Conservation (phyloP, 1,284 basidiomycete genomes). For the Cryptococcus jaspeensis region DNA sequence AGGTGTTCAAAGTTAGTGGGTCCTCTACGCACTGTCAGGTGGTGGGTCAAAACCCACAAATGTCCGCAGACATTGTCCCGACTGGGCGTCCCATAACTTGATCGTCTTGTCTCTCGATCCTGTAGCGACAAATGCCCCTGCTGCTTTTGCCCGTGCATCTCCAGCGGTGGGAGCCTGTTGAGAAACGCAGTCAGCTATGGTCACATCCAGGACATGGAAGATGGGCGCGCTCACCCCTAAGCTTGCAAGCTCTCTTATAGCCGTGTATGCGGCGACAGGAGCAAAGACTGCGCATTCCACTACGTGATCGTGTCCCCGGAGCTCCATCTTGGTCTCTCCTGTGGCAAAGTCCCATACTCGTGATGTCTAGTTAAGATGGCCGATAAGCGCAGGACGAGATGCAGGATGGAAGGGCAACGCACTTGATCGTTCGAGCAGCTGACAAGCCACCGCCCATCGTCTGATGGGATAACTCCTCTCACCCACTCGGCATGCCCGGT, state of each 20-base stretch:
- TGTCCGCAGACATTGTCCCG: slow-evolving; percentile 69
- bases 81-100: slow-evolving; percentile 77
- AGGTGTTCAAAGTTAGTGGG: neutral
- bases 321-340: slow-evolving; percentile 75
- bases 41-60: slow-evolving; percentile 53
- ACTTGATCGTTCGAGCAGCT: slow-evolving; percentile 86
- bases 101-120: slow-evolving; percentile 86
- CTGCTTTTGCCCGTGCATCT: slow-evolving; percentile 49
- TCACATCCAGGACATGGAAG: neutral
- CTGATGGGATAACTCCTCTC: slow-evolving; percentile 65
- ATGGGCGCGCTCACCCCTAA: slow-evolving; percentile 59
- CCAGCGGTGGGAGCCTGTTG: slow-evolving; percentile 27
- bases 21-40: neutral
- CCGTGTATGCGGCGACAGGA: slow-evolving; percentile 67
- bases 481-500: slow-evolving; percentile 70
- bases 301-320: slow-evolving; percentile 84
- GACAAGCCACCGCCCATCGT: slow-evolving; percentile 70
- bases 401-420: slow-evolving; percentile 23
- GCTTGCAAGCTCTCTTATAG: slow-evolving; percentile 74
- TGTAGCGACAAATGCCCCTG: slow-evolving; percentile 67
- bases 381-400: neutral
- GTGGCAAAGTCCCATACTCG: slow-evolving; percentile 74
- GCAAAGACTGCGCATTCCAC: slow-evolving; percentile 82
- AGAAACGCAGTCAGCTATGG: slow-evolving; percentile 10
- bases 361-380: slow-evolving; percentile 62